Base-by-base conservation (phyloP, 2,329 filamentous ascomycete species). In the Eutypa lata region DNA sequence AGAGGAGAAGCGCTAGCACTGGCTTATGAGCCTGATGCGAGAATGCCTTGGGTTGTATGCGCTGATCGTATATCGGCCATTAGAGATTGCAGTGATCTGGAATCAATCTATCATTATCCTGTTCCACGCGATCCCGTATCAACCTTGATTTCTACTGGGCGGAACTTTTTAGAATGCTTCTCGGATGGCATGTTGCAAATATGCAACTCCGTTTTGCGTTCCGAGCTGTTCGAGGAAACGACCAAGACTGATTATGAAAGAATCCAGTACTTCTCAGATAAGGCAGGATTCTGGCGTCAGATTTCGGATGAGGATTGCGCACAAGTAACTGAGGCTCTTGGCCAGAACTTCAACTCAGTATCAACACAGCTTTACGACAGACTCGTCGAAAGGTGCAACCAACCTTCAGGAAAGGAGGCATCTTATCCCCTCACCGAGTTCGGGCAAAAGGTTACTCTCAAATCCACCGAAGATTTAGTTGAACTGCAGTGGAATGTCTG, bases 241-340 rank as follows among this genome's bases (percentile, higher is more conserved):
- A 82, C 87, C 3, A 81, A 83, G 54, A 85, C 87, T 0, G 84
- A 89, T 51, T 76, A 84, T 13, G 88, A 91, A 63, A 83, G 89
- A 33, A 88, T 97, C 66, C 84, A 89, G 62, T 78, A 78, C 53
- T 87, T 97, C 59, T 91, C 90, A 47, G 88, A 91, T 55, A 85
- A 86, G 56, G 89, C 89, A 55, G 87, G 87, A 24, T 90, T 97
- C 61, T 86, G 83, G 68, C 83, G 87, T 31, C 86, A 89, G 53
- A 84, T 97, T 49, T 88, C 88, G 2, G 90, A 97, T 50, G 91
- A 96, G 48, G 87, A 92, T 48, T 90, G 86, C 58, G 77, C 84
- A 40, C 81, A 84, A 52, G 79, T 95, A n/a, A 79, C 84, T 6
- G 79, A 84, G 35, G 78, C 83, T 5, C 78, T 96, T 10, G 88